Percentiles rank a stretch among this genome's conserved stretches.
Evolutionary conservation across 1,139 yeast species (phyloP).

Genomic region (Pichia sp.): DNA sequence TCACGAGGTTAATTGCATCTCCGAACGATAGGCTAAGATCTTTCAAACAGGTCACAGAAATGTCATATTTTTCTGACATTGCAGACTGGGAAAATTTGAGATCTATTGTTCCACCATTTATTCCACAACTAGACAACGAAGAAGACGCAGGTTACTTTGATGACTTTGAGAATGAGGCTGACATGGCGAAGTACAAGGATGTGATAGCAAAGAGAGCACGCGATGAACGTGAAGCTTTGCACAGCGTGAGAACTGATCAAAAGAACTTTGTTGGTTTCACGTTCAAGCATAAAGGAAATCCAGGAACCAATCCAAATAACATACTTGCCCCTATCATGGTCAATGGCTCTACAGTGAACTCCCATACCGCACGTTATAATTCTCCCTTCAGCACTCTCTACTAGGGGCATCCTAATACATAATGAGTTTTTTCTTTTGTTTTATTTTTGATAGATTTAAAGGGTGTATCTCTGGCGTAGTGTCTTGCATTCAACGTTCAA

Average conservation of each 20-base stretch:
- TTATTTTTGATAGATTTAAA: too few species aligned
- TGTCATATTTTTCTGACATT: constrained; percentile 77
- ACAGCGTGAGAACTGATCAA: constrained; percentile 42
- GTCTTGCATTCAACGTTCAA: too few species aligned
- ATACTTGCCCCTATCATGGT: constrained; percentile 26
- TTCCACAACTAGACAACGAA: constrained; percentile 93
- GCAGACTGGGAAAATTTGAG: constrained; percentile 64
- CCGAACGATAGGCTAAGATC: constrained; percentile 69
- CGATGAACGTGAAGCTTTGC: constrained; percentile 69
- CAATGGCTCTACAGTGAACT: constrained; percentile 16
- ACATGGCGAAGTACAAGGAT: constrained; percentile 96
- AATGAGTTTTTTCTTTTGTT: too few species aligned
- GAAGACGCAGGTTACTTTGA: constrained; percentile 99
- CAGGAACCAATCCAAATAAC: constrained; percentile 37
- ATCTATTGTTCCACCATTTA: constrained; percentile 78
- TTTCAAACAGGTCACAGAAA: constrained; percentile 72
- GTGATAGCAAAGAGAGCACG: constrained; percentile 38
- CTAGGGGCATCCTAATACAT: constrained; percentile 8
- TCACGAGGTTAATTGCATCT: constrained; percentile 70
- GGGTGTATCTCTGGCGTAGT: too few species aligned
- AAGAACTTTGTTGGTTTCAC: constrained; percentile 93
- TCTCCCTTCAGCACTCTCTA: constrained; percentile 30
- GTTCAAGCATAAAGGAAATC: constrained; percentile 78
- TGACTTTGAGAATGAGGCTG: constrained; percentile 92
- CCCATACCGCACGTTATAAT: constrained; percentile 19